Percentiles rank a stretch among this genome's conserved stretches.
phyloP scores from a whole-genome alignment of 2,329 filamentous ascomycete genomes.

The Aspergillus sp. region DNA sequence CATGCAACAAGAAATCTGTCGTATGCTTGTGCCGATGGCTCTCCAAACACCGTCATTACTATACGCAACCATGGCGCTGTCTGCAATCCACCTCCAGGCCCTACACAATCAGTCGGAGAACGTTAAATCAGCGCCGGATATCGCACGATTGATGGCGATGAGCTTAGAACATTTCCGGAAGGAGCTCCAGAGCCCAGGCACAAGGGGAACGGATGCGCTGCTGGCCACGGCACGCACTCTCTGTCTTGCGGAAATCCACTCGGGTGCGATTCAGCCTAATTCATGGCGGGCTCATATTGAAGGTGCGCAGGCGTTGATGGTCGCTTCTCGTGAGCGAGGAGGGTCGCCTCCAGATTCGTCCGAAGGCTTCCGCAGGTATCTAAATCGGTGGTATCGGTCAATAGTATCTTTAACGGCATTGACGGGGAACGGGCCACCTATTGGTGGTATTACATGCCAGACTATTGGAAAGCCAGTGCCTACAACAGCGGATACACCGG shows the following conservation, averaged over 20 bases:
- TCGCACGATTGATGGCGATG: conserved; percentile 40
- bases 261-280: conserved; percentile 40
- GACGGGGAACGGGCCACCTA: conserved; percentile 39
- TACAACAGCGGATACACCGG: conserved; percentile 19
- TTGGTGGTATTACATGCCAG: conserved; percentile 26
- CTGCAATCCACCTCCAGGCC: conserved; percentile 43
- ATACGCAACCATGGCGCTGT: conserved; percentile 45
- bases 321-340: conserved; percentile 21
- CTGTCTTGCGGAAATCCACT: conserved; percentile 45
- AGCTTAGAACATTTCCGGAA: conserved; percentile 43
- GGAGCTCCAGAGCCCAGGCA: conserved; percentile 37
- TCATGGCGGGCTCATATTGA: conserved; percentile 47
- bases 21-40: conserved; percentile 46
- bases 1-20: conserved; percentile 44
- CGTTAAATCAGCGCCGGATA: conserved; percentile 39
- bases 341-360: conserved; percentile 25
- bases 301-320: conserved; percentile 42
- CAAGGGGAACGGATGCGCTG: conserved; percentile 34
- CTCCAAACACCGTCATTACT: conserved; percentile 44
- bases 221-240: conserved; percentile 45
- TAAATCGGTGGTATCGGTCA: conserved; percentile 43
- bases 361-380: conserved; percentile 36
- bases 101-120: conserved; percentile 35
- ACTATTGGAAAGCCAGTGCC: conserved; percentile 13
- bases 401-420: conserved; percentile 44